A percentile compares a stretch with the other conserved stretches of the same genome.
phyloP scores from a whole-genome alignment of 1,139 yeast genomes.

The Geotrichum reessii region DNA sequence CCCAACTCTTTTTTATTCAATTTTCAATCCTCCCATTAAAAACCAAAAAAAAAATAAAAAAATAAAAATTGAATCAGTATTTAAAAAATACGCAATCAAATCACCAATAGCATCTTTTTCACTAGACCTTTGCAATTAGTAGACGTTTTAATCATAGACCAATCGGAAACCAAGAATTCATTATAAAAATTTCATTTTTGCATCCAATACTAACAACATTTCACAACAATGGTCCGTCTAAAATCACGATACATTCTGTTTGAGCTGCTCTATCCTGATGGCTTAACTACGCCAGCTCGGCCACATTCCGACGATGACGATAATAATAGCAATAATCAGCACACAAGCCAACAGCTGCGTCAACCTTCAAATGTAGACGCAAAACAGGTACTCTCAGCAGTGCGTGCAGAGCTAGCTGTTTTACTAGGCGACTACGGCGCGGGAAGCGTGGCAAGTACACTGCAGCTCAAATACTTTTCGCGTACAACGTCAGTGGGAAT shows the following conservation, averaged over 20 bases:
- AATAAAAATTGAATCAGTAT: background rate
- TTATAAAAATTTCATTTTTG: background rate
- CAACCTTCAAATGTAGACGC: conserved; percentile 26
- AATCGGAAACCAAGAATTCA: background rate
- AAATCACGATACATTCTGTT: conserved; percentile 80
- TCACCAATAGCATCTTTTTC: background rate
- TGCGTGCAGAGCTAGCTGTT: conserved; percentile 51
- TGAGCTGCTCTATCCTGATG: conserved; percentile 62
- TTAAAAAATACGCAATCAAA: background rate
- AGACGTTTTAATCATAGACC: background rate
- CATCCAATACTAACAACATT: background rate
- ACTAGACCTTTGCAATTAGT: background rate
- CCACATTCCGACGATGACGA: background rate
- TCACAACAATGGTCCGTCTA: conserved; percentile 69
- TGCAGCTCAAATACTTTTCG: conserved; percentile 70
- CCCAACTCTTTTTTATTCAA: too few relatives aligned
- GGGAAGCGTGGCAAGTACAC: conserved; percentile 56
- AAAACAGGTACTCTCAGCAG: conserved; percentile 34
- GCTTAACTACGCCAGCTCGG: conserved; percentile 10
- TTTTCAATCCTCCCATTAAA: background rate
- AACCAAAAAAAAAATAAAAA: background rate
- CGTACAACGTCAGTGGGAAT: conserved; percentile 81
- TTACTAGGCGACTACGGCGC: conserved; percentile 76
- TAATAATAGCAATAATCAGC: conserved; percentile 42
- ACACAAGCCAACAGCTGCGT: conserved; percentile 21